Evolutionary conservation across 176 grass and related monocot species (phyloP).

Genomic region (Phyllostachys edulis): DNA sequence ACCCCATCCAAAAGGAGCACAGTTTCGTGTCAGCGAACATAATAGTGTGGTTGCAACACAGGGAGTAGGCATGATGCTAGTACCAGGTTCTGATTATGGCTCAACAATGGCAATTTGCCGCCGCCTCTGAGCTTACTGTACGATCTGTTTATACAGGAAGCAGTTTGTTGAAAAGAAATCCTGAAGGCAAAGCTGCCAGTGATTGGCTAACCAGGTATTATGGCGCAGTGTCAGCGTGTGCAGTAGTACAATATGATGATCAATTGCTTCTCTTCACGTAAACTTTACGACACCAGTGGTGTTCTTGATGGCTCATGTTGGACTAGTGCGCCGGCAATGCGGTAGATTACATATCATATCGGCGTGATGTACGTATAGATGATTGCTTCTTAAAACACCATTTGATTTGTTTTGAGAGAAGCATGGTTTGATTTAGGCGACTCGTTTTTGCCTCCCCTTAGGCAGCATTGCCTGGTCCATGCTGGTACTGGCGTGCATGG

Average conservation of each 20-base stretch:
- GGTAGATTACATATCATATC: background rate
- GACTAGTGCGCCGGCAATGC: background rate
- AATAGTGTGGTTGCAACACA: background rate
- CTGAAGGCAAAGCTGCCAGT: background rate
- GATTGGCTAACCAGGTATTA: background rate
- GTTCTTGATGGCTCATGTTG: background rate
- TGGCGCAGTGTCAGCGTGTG: background rate
- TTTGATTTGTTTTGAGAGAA: background rate
- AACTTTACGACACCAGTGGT: background rate
- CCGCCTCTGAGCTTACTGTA: background rate
- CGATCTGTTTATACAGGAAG: background rate
- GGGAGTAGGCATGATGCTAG: background rate
- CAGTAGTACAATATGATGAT: background rate
- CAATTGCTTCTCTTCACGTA: background rate
- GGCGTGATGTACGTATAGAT: background rate
- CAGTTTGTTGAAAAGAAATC: background rate
- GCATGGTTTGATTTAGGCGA: background rate
- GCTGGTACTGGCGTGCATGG: background rate
- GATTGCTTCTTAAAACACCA: background rate
- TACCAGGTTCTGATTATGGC: background rate
- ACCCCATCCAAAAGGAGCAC: background rate
- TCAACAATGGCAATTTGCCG: background rate
- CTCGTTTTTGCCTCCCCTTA: conserved; percentile 7
- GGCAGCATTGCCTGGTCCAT: conserved; percentile 6
- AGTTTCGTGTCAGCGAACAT: background rate